Percentiles rank a stretch among this genome's conserved stretches.
These are phyloP conservation scores for Iberis amara DNA, from an alignment of 441 rosid genomes.

Conservation along the genomic window DNA sequence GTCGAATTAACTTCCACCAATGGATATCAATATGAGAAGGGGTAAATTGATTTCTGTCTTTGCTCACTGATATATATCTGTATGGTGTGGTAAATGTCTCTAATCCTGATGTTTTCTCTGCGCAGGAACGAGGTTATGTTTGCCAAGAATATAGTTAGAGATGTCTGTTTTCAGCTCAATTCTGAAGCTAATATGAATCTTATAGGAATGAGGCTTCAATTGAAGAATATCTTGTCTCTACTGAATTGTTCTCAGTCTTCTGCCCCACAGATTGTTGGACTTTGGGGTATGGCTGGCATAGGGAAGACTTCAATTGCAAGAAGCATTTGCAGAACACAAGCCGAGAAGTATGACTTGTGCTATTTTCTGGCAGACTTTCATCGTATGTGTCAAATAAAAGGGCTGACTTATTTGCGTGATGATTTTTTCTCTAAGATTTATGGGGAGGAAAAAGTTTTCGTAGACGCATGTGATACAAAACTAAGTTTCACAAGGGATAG, in stretches of 20 bases:
- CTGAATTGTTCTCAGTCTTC: not conserved
- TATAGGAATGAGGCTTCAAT: not conserved
- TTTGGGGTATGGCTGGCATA: conserved; percentile 37
- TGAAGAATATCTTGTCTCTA: not conserved
- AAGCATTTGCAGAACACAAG: conserved; percentile 16
- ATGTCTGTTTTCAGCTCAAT: conserved; percentile 1
- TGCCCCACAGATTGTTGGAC: conserved; percentile 27
- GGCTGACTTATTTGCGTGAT: conserved; percentile 17
- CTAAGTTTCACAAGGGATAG: conserved; percentile 2
- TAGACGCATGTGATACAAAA: conserved; percentile 11
- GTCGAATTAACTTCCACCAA: too few species aligned
- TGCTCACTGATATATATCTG: too few species aligned
- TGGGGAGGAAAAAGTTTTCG: not conserved
- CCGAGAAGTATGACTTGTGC: conserved; percentile 14
- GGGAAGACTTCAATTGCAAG: conserved; percentile 23
- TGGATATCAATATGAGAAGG: too few species aligned
- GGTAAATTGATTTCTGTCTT: too few species aligned
- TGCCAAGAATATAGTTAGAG: conserved; percentile 14
- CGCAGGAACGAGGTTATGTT: conserved; percentile 23
- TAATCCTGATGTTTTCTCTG: not conserved
- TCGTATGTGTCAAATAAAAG: conserved; percentile 10
- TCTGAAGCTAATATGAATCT: not conserved
- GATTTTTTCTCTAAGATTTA: conserved; percentile 23
- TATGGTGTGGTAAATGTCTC: not conserved
- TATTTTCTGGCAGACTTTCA: conserved; percentile 24